Base-by-base conservation (phyloP, 768 basidiomycete genomes). In the Suillus americanus region DNA sequence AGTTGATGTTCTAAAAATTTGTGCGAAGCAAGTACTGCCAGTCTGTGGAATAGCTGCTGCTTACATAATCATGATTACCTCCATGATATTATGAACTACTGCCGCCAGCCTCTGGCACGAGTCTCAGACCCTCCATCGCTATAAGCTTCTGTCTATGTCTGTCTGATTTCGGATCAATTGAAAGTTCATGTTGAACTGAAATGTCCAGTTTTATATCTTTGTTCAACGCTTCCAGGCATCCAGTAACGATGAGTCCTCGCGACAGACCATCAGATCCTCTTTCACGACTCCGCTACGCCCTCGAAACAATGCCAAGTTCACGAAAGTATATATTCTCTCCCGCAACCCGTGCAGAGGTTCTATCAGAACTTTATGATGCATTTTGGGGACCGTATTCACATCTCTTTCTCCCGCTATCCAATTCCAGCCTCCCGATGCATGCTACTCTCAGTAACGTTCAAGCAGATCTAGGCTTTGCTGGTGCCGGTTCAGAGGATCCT, bases 251-350 rank as follows among this genome's bases (percentile, higher is more conserved):
- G 80, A 83, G 83, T 69, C 77, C 82, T 12, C 82, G 85, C 62
- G 86, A 88, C 73, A 78, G 85, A 12, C 77, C 80, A 14, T 78
- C 83, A 45, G 89, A 91, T 74, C 83, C 88, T 16, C 80, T 92
- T 3, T 85, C 88, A 14, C 90, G 90, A 65, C 86, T 94, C 41
- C 83, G 90, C 48, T 90, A 90, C 69, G 82, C 85, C 2, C 82
- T 94, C 66, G 91, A 94, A 75, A 91, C 89, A 6, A 89, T 93
- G 88, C 90, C 92, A 3, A 87, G 86, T 48, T 87, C 89, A 5
- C 79, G 89, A 66, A 92, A 93, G 77, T 92, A 90, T 73, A 82
- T 85, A 3, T 93, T 92, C 73, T 89, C 88, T 0, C 84, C 86
- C 35, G 81, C 87, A 16, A 89, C 89, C 9, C 87, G 93, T 56